Evolutionary conservation across 148 eudicot genomes (phyloP).

Genomic region (Silene latifolia): DNA sequence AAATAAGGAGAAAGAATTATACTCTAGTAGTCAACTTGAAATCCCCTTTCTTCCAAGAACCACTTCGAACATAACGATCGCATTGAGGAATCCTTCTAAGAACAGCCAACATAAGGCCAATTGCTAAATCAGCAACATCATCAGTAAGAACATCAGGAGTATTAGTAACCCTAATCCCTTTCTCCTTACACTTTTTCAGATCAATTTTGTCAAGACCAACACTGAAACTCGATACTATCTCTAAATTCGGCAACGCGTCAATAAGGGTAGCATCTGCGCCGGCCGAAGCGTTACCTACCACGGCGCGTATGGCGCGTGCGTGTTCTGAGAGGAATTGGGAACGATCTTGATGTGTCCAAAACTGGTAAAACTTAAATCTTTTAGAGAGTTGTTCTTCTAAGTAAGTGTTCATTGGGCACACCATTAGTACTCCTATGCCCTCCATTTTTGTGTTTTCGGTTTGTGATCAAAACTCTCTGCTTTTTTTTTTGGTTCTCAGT

Average conservation of each 20-base stretch:
- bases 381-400: constrained; percentile 35
- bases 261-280: constrained; percentile 64
- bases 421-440: constrained; percentile 38
- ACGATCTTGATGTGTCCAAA: constrained; percentile 23
- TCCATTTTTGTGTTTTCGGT: constrained; percentile 29
- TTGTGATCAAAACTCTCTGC: no score
- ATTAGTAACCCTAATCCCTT: constrained; percentile 66
- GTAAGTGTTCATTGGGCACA: constrained; percentile 41
- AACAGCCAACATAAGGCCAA: constrained; percentile 62
- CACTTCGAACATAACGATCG: constrained; percentile 73
- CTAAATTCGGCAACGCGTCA: constrained; percentile 61
- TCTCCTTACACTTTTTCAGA: constrained; percentile 61
- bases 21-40: constrained; percentile 80
- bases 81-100: constrained; percentile 56
- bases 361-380: constrained; percentile 35
- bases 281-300: constrained; percentile 52
- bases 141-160: constrained; percentile 92
- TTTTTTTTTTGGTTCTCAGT: no score
- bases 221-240: constrained; percentile 70
- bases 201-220: constrained; percentile 87
- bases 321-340: constrained; percentile 39
- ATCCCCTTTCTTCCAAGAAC: constrained; percentile 77
- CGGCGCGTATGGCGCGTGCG: constrained; percentile 54
- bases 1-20: neutral
- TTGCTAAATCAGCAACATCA: constrained; percentile 81